A percentile compares a stretch with the other conserved stretches of the same genome.
Evolutionary conservation across 2,329 filamentous ascomycete genomes (phyloP).

Genomic region (Aphanocladium album): DNA sequence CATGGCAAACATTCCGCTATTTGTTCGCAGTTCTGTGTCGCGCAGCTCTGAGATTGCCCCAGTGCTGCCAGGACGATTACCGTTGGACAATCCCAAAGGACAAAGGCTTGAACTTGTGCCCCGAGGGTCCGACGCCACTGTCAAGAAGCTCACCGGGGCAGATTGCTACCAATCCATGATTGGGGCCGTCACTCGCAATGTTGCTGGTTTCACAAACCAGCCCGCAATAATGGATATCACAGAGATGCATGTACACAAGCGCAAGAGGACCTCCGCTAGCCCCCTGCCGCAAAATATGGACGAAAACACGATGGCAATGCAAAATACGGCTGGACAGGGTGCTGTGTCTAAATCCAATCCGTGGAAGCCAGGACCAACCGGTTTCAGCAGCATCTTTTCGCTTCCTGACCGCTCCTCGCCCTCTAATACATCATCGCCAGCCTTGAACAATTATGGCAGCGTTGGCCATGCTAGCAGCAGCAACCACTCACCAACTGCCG

Average conservation of each 20-base stretch:
- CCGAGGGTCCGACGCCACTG: slow-evolving; percentile 2
- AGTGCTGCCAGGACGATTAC: slow-evolving; percentile 41
- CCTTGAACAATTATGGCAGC: slow-evolving; percentile 18
- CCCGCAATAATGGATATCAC: background rate
- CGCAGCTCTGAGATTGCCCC: slow-evolving; percentile 35
- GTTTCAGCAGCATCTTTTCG: background rate
- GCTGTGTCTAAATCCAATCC: slow-evolving; percentile 13
- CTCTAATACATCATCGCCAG: slow-evolving; percentile 27
- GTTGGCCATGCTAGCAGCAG: slow-evolving; percentile 21
- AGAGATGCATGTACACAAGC: slow-evolving; percentile 25
- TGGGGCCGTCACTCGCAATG: slow-evolving; percentile 28
- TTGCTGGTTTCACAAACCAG: slow-evolving; percentile 15
- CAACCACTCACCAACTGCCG: slow-evolving; percentile 23
- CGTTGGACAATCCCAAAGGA: slow-evolving; percentile 30
- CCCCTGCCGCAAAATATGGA: slow-evolving; percentile 17
- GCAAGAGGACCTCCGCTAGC: slow-evolving; percentile 26
- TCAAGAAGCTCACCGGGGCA: slow-evolving; percentile 15
- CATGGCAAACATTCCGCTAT: slow-evolving; percentile 40
- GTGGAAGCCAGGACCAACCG: slow-evolving; percentile 25
- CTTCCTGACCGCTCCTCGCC: slow-evolving; percentile 30
- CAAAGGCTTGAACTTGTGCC: background rate
- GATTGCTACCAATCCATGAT: slow-evolving; percentile 30
- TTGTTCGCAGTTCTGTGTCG: slow-evolving; percentile 41
- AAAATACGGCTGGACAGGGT: background rate
- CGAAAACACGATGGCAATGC: background rate